phyloP scores from a whole-genome alignment of 176 grass and related monocot genomes.

The Pontederia paniculata region DNA sequence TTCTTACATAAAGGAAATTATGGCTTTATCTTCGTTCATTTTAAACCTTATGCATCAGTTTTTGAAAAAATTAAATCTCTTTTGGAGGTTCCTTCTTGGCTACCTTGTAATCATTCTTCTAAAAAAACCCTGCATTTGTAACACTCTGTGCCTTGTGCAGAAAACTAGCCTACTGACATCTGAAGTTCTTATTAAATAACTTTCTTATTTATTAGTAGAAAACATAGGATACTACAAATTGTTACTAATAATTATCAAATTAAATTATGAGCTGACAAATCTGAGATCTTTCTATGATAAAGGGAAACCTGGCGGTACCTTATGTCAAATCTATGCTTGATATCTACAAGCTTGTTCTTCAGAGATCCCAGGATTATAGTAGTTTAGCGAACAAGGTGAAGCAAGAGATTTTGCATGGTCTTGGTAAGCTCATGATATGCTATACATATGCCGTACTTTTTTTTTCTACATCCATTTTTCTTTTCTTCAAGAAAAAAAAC shows the following conservation, averaged over 20 bases:
- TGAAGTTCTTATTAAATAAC: too few relatives aligned
- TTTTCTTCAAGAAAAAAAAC: background rate
- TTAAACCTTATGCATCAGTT: too few relatives aligned
- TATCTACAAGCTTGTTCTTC: conserved; percentile 91
- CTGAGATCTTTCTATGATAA: background rate
- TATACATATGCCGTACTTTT: background rate
- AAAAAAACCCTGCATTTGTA: too few relatives aligned
- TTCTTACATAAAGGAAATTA: too few relatives aligned
- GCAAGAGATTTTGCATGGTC: conserved; percentile 88
- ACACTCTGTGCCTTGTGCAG: too few relatives aligned
- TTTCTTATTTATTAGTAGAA: too few relatives aligned
- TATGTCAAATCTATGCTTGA: conserved; percentile 90
- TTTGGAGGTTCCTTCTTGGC: too few relatives aligned
- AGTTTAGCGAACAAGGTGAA: conserved; percentile 80
- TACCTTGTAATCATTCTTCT: too few relatives aligned
- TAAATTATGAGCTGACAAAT: background rate
- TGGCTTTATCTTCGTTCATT: too few relatives aligned
- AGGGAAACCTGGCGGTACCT: conserved; percentile 80
- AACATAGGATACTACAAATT: too few relatives aligned
- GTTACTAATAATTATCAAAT: background rate
- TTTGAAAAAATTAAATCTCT: too few relatives aligned
- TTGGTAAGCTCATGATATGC: conserved; percentile 48
- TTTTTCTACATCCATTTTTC: background rate
- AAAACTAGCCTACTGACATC: too few relatives aligned
- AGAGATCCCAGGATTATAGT: conserved; percentile 80